Percentiles rank a stretch among this genome's conserved stretches.
Evolutionary conservation across 2,329 filamentous ascomycete species (phyloP).

Genomic region (Decorospora gaudefroyi): DNA sequence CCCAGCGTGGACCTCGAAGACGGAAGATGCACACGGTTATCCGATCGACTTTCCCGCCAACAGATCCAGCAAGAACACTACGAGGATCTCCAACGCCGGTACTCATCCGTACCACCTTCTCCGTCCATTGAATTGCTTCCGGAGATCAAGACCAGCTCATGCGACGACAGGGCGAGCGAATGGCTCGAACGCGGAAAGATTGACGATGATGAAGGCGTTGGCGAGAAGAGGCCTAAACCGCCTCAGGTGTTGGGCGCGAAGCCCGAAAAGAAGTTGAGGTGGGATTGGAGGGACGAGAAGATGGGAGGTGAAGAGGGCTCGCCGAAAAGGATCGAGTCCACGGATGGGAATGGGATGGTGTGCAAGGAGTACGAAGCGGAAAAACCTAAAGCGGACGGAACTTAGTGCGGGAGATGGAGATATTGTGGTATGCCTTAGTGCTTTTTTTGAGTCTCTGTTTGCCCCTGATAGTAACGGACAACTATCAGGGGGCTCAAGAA

Average conservation of each 20-base stretch:
- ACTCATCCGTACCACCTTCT: conserved; percentile 8
- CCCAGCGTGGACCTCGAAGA: conserved; percentile 7
- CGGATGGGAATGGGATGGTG: not conserved
- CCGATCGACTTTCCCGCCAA: conserved; percentile 10
- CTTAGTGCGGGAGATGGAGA: not conserved
- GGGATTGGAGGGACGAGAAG: conserved; percentile 6
- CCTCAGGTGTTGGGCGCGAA: conserved; percentile 1
- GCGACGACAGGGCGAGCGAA: conserved; percentile 20
- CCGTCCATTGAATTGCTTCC: conserved; percentile 18
- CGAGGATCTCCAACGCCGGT: conserved; percentile 10
- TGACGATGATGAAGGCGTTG: conserved; percentile 10
- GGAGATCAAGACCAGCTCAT: conserved; percentile 15
- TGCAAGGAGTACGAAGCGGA: not conserved
- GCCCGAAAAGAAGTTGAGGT: conserved; percentile 8
- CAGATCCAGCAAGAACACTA: conserved; percentile 11
- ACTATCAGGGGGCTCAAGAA: too few relatives aligned
- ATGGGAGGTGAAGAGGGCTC: not conserved
- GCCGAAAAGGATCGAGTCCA: not conserved
- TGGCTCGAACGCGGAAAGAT: conserved; percentile 24
- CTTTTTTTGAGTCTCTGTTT: not conserved
- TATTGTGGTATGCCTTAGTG: not conserved
- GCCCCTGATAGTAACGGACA: too few relatives aligned
- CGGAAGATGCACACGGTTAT: conserved; percentile 5
- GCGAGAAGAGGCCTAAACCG: conserved; percentile 5
- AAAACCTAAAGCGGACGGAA: not conserved